phyloP scores from a whole-genome alignment of 768 basidiomycete species.

The Amanita rubescens region DNA sequence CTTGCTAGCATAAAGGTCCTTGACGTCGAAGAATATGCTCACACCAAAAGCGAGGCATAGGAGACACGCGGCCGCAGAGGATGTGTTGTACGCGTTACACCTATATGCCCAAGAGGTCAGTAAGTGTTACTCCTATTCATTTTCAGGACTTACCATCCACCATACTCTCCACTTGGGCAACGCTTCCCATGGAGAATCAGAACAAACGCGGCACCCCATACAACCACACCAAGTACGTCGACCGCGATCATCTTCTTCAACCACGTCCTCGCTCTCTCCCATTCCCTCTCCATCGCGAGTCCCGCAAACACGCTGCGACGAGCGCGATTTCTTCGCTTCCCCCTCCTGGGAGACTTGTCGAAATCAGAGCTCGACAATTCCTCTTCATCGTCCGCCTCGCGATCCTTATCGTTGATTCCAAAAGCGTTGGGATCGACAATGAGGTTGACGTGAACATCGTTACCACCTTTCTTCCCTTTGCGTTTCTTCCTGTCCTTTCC shows the following conservation, averaged over 20 bases:
- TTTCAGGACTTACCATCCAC: constrained; percentile 46
- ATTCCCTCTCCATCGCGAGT: constrained; percentile 55
- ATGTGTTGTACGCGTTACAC: constrained; percentile 69
- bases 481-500: constrained; percentile 33
- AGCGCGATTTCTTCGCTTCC: constrained; percentile 30
- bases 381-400: constrained; percentile 31
- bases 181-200: constrained; percentile 52
- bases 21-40: constrained; percentile 57
- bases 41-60: constrained; percentile 47
- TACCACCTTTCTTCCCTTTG: constrained; percentile 21
- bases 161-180: constrained; percentile 55
- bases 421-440: constrained; percentile 65
- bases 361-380: constrained; percentile 27
- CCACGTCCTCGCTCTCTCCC: constrained; percentile 48
- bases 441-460: constrained; percentile 64
- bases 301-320: constrained; percentile 51
- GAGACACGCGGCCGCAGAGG: constrained; percentile 54
- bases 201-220: constrained; percentile 56
- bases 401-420: constrained; percentile 27
- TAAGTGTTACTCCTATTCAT: background rate
- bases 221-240: constrained; percentile 38
- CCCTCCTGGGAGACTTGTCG: constrained; percentile 17
- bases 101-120: constrained; percentile 25
- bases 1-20: constrained; percentile 56
- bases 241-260: constrained; percentile 44